Percentiles rank a stretch among this genome's conserved stretches.
These are phyloP conservation scores for Leishmania arabica DNA, from an alignment of 208 protist genomes.

Conservation along the genomic window DNA sequence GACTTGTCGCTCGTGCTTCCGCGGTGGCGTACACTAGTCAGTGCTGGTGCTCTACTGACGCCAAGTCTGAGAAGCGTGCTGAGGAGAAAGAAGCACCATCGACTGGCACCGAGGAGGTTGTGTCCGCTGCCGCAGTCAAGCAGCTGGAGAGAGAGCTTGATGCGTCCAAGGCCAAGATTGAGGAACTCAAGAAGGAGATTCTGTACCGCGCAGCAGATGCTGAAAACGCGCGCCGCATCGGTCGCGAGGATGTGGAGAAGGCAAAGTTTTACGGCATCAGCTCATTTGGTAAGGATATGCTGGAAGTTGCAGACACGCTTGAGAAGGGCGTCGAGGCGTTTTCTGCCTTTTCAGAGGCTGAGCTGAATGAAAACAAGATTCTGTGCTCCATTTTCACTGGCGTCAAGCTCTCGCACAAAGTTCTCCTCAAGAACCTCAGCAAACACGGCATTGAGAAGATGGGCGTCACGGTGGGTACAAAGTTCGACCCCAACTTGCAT, in stretches of 20 bases:
- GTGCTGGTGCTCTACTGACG: constrained; percentile 48
- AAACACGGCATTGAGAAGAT: constrained; percentile 91
- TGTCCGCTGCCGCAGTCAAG: constrained; percentile 32
- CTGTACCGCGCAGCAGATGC: constrained; percentile 88
- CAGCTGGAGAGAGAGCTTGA: constrained; percentile 75
- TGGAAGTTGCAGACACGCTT: constrained; percentile 94
- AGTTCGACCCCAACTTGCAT: constrained; percentile 92
- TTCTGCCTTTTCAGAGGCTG: constrained; percentile 39
- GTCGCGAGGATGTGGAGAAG: constrained; percentile 90
- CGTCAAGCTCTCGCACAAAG: constrained; percentile 84
- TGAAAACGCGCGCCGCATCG: constrained; percentile 89
- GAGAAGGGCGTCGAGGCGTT: constrained; percentile 87
- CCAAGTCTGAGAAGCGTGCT: constrained; percentile 27
- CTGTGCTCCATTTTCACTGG: constrained; percentile 76
- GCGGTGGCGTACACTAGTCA: constrained; percentile 12
- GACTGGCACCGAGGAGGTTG: constrained; percentile 28
- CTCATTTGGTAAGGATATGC: constrained; percentile 91
- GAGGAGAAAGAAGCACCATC: constrained; percentile 29
- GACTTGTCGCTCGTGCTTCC: constrained; percentile 15
- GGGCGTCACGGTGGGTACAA: constrained; percentile 56
- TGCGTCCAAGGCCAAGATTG: constrained; percentile 55
- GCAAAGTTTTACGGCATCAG: constrained; percentile 88
- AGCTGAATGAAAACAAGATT: constrained; percentile 64
- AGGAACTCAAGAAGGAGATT: constrained; percentile 83
- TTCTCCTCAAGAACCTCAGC: constrained; percentile 84